These are phyloP conservation scores for Epichloe coenophiala DNA, from an alignment of 2,329 filamentous ascomycete species.

Conservation along the genomic window DNA sequence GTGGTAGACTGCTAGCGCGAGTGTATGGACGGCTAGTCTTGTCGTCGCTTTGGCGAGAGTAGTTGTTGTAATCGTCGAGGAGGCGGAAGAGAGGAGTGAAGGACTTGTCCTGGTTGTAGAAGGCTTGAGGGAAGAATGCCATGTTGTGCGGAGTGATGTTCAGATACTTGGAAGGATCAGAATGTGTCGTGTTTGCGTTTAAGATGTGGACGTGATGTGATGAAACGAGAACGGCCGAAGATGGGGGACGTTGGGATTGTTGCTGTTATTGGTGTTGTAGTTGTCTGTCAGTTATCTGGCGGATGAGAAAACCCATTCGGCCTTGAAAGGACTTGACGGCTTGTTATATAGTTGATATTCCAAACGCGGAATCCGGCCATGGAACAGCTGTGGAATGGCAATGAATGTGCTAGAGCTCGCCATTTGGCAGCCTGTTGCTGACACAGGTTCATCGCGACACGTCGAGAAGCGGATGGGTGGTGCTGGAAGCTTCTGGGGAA, in stretches of 20 bases:
- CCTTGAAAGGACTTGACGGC: no score
- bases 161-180: constrained; percentile 9
- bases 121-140: constrained; percentile 44
- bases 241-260: no score
- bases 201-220: background rate
- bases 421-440: constrained; percentile 6
- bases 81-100: constrained; percentile 51
- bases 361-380: background rate
- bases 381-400: background rate
- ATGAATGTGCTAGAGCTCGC: constrained; percentile 9
- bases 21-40: constrained; percentile 14
- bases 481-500: constrained; percentile 8
- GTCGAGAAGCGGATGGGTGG: background rate
- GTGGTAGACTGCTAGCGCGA: constrained; percentile 23
- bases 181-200: background rate
- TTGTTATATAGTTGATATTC: no score
- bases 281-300: no score
- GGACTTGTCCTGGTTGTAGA: constrained; percentile 35
- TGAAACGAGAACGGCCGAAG: background rate
- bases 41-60: constrained; percentile 27
- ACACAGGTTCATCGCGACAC: background rate
- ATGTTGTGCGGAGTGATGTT: constrained; percentile 28
- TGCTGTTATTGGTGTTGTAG: no score
- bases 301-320: background rate
- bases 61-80: constrained; percentile 49